Percentiles rank a stretch among this genome's conserved stretches.
Conservation (phyloP, 129 eudicot genomes). For the Tanacetum coccineum region DNA sequence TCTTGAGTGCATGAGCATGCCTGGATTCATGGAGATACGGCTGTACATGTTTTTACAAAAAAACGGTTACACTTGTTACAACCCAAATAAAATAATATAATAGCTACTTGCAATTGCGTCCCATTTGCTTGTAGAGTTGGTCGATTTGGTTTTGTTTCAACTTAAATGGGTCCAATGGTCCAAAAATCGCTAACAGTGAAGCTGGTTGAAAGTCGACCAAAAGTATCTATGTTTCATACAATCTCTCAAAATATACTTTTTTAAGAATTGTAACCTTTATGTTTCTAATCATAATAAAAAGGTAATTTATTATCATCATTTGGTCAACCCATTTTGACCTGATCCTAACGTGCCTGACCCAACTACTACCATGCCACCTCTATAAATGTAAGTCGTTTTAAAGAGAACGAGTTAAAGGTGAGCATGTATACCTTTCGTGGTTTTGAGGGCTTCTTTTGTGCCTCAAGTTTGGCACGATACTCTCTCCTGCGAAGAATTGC, state of each 20-base stretch:
- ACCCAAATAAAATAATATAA: no score
- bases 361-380: neutral
- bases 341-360: neutral
- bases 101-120: no score
- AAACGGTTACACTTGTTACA: no score
- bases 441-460: constrained; percentile 58
- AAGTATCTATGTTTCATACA: neutral
- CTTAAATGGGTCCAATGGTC: neutral
- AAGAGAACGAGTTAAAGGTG: neutral
- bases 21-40: constrained; percentile 88
- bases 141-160: neutral
- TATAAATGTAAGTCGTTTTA: neutral
- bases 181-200: neutral
- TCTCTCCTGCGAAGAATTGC: constrained; percentile 69
- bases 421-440: constrained; percentile 52
- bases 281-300: neutral
- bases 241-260: no score
- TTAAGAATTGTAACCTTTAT: no score
- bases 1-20: constrained; percentile 72
- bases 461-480: constrained; percentile 74
- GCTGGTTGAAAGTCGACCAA: neutral
- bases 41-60: constrained; percentile 31
- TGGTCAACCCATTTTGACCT: neutral
- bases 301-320: neutral
- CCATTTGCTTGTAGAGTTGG: neutral